Evolutionary conservation across 768 basidiomycete genomes (phyloP).

Genomic region (Russula sp.): DNA sequence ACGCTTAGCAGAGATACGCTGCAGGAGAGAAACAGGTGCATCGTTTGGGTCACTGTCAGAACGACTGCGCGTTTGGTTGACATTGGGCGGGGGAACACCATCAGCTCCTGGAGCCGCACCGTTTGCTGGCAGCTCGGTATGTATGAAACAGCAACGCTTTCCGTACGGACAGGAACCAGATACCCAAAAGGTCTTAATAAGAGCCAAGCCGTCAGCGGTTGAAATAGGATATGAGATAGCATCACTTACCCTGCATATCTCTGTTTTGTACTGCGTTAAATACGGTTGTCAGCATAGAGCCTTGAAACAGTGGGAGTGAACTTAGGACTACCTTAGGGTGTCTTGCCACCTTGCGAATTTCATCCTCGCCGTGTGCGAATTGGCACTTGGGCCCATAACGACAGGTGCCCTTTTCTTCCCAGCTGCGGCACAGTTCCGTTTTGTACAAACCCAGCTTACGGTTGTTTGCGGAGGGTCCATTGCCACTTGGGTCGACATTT

Average conservation of each 20-base stretch:
- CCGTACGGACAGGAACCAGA: slow-evolving; percentile 91
- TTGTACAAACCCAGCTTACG: slow-evolving; percentile 88
- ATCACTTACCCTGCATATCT: slow-evolving; percentile 74
- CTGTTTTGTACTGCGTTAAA: slow-evolving; percentile 72
- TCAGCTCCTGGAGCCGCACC: slow-evolving; percentile 49
- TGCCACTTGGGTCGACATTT: slow-evolving; percentile 30
- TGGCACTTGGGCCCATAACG: slow-evolving; percentile 87
- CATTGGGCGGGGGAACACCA: slow-evolving; percentile 45
- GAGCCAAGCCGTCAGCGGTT: slow-evolving; percentile 18
- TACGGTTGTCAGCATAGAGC: slow-evolving; percentile 1
- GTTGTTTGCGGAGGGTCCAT: slow-evolving; percentile 85
- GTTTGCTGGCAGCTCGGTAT: slow-evolving; percentile 72
- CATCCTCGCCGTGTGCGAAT: slow-evolving; percentile 89
- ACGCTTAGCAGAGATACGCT: slow-evolving; percentile 68
- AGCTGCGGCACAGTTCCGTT: slow-evolving; percentile 83
- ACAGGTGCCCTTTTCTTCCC: slow-evolving; percentile 87
- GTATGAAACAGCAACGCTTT: slow-evolving; percentile 90
- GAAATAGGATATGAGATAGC: background rate
- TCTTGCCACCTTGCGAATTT: slow-evolving; percentile 73
- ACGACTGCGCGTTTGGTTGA: slow-evolving; percentile 48
- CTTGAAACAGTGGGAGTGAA: background rate
- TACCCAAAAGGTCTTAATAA: slow-evolving; percentile 86
- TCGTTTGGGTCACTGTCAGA: slow-evolving; percentile 75
- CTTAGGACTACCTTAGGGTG: slow-evolving; percentile 70
- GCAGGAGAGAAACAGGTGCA: slow-evolving; percentile 62